These are phyloP conservation scores for Triangularia setosa DNA, from an alignment of 2,329 filamentous ascomycete species.

Conservation along the genomic window DNA sequence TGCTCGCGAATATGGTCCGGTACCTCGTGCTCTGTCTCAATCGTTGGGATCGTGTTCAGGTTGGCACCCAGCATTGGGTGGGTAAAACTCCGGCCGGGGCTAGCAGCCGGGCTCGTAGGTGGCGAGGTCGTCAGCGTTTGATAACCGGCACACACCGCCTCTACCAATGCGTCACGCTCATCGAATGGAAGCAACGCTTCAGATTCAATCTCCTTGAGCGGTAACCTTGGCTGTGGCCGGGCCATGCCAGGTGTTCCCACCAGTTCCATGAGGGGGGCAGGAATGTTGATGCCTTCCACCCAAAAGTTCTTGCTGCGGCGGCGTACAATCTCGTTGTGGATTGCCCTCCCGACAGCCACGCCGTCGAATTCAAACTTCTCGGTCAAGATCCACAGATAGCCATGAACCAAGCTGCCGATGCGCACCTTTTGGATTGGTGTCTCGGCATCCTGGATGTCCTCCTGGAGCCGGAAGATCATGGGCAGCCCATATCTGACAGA, in stretches of 20 bases:
- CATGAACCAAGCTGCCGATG: constrained; percentile 79
- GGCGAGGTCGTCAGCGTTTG: constrained; percentile 58
- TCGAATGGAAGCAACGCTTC: constrained; percentile 72
- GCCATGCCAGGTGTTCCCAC: constrained; percentile 53
- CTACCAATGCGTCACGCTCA: constrained; percentile 66
- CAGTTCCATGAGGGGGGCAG: constrained; percentile 59
- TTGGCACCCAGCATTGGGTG: constrained; percentile 57
- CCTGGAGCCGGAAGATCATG: constrained; percentile 85
- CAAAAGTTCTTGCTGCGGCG: constrained; percentile 73
- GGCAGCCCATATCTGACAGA: constrained; percentile 73
- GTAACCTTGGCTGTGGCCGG: constrained; percentile 43
- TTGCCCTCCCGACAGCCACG: constrained; percentile 63
- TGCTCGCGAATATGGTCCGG: constrained; percentile 66
- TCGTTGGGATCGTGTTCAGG: constrained; percentile 37
- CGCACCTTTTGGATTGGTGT: constrained; percentile 69
- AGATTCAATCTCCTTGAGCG: constrained; percentile 52
- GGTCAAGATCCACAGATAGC: constrained; percentile 78
- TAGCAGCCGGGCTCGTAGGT: constrained; percentile 64
- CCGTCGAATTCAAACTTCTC: constrained; percentile 74
- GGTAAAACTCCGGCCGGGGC: constrained; percentile 61
- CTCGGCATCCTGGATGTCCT: constrained; percentile 68
- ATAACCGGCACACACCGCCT: constrained; percentile 70
- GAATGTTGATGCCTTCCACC: constrained; percentile 70
- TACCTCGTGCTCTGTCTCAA: constrained; percentile 50
- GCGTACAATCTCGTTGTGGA: constrained; percentile 72